A percentile compares a stretch with the other conserved stretches of the same genome.
Conservation (phyloP, 306 rosid genomes). For the Herpetospermum pedunculosum region DNA sequence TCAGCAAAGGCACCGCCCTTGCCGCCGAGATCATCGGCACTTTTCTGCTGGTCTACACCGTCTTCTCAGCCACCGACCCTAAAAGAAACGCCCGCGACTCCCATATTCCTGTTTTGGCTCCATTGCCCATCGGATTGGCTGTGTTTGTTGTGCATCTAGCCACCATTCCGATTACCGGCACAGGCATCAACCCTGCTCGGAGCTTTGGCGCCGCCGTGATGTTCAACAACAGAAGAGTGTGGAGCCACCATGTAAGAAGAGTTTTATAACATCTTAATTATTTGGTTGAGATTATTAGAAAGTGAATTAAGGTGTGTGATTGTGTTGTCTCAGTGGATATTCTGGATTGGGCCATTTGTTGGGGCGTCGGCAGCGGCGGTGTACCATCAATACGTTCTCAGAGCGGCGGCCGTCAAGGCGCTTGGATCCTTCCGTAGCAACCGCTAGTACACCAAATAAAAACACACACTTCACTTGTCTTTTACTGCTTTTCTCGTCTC, state of each 20-base stretch:
- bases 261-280: too few species aligned
- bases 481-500: too few species aligned
- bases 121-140: conserved; percentile 41
- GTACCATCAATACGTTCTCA: conserved; percentile 41
- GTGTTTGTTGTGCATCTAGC: conserved; percentile 45
- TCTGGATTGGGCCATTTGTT: conserved; percentile 46
- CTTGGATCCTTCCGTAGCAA: conserved; percentile 44
- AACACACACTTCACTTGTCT: too few species aligned
- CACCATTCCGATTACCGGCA: conserved; percentile 41
- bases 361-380: conserved; percentile 48
- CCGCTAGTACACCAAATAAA: too few species aligned
- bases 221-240: conserved; percentile 18
- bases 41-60: conserved; percentile 45
- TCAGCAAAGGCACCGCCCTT: conserved; percentile 27
- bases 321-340: conserved; percentile 45
- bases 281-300: too few species aligned
- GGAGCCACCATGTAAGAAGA: conserved; percentile 36
- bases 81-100: conserved; percentile 40
- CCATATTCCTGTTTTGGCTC: conserved; percentile 43
- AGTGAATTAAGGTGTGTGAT: too few species aligned
- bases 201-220: conserved; percentile 44
- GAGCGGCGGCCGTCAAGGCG: conserved; percentile 46
- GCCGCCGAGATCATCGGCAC: conserved; percentile 55
- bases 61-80: conserved; percentile 51
- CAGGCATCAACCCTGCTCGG: too few species aligned